phyloP scores from a whole-genome alignment of 805 yeast genomes.

The Debaryomyces castellii region DNA sequence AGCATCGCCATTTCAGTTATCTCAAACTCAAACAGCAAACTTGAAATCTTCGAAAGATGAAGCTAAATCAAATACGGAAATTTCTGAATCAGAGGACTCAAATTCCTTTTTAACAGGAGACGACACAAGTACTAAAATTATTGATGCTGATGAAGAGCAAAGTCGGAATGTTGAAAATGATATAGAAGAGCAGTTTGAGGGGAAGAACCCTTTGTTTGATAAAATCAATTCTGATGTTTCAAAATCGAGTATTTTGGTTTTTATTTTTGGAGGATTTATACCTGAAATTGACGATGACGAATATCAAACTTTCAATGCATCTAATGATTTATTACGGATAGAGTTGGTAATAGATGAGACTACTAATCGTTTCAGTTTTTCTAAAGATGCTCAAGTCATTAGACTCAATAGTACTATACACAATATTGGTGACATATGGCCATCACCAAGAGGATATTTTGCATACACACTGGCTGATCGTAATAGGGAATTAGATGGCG shows the following conservation, averaged over 20 bases:
- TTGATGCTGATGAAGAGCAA: not conserved
- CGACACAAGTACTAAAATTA: not conserved
- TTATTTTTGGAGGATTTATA: constrained; percentile 41
- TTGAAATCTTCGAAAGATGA: not conserved
- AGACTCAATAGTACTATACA: not conserved
- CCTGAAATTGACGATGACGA: constrained; percentile 12
- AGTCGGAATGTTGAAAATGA: not conserved
- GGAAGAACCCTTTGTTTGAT: constrained; percentile 10
- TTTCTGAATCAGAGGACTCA: not conserved
- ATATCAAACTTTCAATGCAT: constrained; percentile 23
- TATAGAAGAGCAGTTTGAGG: not conserved
- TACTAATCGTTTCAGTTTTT: constrained; percentile 8
- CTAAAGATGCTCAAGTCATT: constrained; percentile 14
- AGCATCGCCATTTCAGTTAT: constrained; percentile 15
- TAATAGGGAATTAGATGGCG: not conserved
- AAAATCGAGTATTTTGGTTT: constrained; percentile 24
- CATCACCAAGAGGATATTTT: constrained; percentile 40
- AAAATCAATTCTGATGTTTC: constrained; percentile 15
- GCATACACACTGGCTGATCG: constrained; percentile 32
- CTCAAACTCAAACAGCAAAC: not conserved
- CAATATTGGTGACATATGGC: constrained; percentile 17
- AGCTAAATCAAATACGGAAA: not conserved
- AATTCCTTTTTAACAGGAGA: not conserved
- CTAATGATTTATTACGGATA: constrained; percentile 34
- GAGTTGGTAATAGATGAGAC: constrained; percentile 21